Base-by-base conservation (phyloP, 2,329 filamentous ascomycete species). In the Fusarium mexicanum region DNA sequence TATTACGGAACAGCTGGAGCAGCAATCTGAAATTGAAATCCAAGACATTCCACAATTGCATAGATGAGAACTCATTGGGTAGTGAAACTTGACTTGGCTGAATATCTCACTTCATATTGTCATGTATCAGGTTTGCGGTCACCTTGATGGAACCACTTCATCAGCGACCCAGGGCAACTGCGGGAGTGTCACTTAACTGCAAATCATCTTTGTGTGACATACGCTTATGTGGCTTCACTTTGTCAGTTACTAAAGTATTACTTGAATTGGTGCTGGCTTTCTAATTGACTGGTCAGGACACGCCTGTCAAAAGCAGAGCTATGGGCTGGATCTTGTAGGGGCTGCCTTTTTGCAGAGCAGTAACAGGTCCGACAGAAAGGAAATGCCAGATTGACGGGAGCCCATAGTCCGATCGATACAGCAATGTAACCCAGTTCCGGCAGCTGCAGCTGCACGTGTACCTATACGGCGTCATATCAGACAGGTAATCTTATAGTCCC, bases 241-340 rank as follows among this genome's bases (percentile, higher is more conserved):
- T 24, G 26, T 18, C 43, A 38, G 50, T 53, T 53, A 44, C 44
- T 33, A 46, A 41, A 37, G 16, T 24, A 22, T 59, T 35, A 14
- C 26, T n/a, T 61, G 55, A 18, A 64, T 64, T 68, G 50, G 59
- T 12, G 24, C 40, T 58, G 26, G 8, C 22, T 41, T 22, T 43
- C 24, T 24, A 41, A 38, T 54, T 47, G 64, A 68, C 65, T 68
- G 29, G 57, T 20, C 38, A 73, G 12, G 26, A 40, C 33, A 48
- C 54, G 58, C 55, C 41, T 66, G 65, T 41, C 51, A 33, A 54
- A 54, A 64, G 41, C 64, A 59, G 48, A 71, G 46, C 67, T 33
- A 17, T 61, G 58, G 70, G 59, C 62, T 61, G 62, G 62, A 73
- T 75, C 66, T 64, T 67, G 55, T 29, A 73, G 60, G 24, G 53